These are phyloP conservation scores for Ceratobasidium sp. DNA, from an alignment of 1,284 basidiomycete genomes.

Conservation along the genomic window DNA sequence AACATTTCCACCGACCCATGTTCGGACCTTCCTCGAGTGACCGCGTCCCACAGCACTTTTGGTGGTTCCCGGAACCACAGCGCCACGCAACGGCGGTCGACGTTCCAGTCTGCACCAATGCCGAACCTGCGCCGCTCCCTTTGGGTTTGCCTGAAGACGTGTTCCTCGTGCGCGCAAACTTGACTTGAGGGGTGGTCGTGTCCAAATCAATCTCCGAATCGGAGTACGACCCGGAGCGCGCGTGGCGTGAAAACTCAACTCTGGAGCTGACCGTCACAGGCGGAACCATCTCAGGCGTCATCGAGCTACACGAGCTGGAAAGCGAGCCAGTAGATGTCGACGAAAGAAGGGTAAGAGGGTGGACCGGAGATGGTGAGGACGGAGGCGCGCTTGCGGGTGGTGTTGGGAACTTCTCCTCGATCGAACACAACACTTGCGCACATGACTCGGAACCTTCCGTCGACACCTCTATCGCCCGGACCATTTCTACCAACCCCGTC, in stretches of 20 bases:
- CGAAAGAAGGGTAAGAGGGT: neutral
- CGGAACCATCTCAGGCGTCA: conserved; percentile 15
- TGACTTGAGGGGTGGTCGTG: neutral
- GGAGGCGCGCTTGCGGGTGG: conserved; percentile 29
- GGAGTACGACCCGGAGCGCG: conserved; percentile 27
- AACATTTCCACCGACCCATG: conserved; percentile 27
- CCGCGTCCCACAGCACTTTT: conserved; percentile 28
- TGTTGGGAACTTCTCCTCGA: conserved; percentile 24
- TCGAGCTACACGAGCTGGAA: conserved; percentile 29
- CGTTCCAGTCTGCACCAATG: neutral
- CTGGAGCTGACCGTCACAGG: conserved; percentile 23
- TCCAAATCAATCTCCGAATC: conserved; percentile 41
- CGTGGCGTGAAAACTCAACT: conserved; percentile 42
- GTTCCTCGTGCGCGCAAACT: neutral
- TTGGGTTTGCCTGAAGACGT: conserved; percentile 1
- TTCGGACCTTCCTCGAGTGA: conserved; percentile 9
- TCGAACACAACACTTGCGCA: conserved; percentile 6
- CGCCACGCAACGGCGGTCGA: conserved; percentile 33
- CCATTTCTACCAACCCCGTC: neutral
- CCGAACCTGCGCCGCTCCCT: neutral
- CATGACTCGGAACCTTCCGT: neutral
- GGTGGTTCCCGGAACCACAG: conserved; percentile 33
- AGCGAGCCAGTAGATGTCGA: conserved; percentile 23
- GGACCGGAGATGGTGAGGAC: conserved; percentile 25
- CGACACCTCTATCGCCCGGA: neutral